Conservation (phyloP, 176 grass and related monocot species). For the Eleusine indica region DNA sequence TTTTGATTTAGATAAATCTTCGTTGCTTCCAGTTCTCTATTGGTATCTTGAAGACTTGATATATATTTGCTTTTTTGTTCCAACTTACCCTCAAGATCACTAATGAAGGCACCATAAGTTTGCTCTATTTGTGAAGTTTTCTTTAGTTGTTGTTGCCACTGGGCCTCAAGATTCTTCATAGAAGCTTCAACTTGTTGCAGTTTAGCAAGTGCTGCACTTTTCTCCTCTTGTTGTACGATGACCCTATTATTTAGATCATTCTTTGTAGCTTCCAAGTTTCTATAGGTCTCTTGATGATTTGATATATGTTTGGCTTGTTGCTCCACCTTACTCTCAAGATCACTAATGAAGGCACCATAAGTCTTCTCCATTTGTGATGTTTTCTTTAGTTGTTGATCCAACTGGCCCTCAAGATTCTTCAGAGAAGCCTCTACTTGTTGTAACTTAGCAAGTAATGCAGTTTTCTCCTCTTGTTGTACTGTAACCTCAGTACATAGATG, state of each 20-base stretch:
- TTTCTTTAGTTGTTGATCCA: constrained; percentile 34
- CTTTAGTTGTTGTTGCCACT: neutral
- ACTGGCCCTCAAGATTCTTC: constrained; percentile 40
- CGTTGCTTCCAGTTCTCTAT: constrained; percentile 28
- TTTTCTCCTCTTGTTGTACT: no score
- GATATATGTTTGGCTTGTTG: no score
- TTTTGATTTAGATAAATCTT: constrained; percentile 46
- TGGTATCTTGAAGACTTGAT: constrained; percentile 45
- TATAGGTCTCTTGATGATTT: no score
- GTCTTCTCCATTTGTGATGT: no score
- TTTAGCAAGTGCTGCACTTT: constrained; percentile 1
- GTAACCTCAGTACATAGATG: no score
- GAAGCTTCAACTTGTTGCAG: no score
- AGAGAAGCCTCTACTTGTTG: no score
- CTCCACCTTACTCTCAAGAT: no score
- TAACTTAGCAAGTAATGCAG: neutral
- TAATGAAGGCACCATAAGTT: neutral
- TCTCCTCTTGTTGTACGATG: constrained; percentile 31
- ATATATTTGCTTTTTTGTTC: constrained; percentile 50
- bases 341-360: neutral
- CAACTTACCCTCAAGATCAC: constrained; percentile 48
- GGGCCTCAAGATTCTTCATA: no score
- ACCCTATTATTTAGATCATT: constrained; percentile 40
- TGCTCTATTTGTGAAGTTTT: no score
- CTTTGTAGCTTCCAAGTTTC: constrained; percentile 21